Evolutionary conservation across 164 flowering plant species (phyloP), one percentile per base, ranked within the genome.

Genomic region (Litsea cubeba): DNA sequence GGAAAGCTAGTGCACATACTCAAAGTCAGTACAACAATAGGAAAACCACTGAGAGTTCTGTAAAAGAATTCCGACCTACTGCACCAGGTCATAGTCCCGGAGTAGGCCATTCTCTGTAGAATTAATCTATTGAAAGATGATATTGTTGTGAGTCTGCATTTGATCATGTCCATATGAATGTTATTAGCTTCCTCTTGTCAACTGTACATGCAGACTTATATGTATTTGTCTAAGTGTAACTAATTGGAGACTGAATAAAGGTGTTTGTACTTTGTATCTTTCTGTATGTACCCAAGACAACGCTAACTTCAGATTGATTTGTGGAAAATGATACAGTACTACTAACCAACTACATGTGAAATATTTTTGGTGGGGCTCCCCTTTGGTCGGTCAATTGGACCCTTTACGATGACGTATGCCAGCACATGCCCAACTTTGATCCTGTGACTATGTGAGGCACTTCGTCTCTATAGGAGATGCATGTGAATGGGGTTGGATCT

Each of bases 71-170:
- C 24, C 24, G 54, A 10, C 71, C 54, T 18, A 68, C 51, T 7
- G 51, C 57, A 68, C 71, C 71, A 2, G 71, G 71, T 22, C 71
- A 68, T 25, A 68, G 71, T 3, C 71, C 71, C 5, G 71, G 71
- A 15, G 22, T 68, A 35, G 71, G 71, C 26, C 51, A 68, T 35
- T 66, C 71, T 50, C 71, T n/a, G 15, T 32, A 23, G 26, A 63
- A 23, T 25, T 63, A 14, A 63, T 25, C 8, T 3, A 63, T 25
- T 63, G 66, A 63, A 63, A 63, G 12, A 25, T 12, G 22, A 63
- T 3, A 63, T 14, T 54, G n/a, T 54, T 14, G 17, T 54, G 46
- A 40, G 46, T 8, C 46, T 40, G 46, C 46, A 1, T 40, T 40
- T 40, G 11, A 40, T 54, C 5, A 54, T 54, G 60, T 54, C 60